Base-by-base conservation (phyloP, 164 flowering plant genomes). In the Euptelea pleiosperma region DNA sequence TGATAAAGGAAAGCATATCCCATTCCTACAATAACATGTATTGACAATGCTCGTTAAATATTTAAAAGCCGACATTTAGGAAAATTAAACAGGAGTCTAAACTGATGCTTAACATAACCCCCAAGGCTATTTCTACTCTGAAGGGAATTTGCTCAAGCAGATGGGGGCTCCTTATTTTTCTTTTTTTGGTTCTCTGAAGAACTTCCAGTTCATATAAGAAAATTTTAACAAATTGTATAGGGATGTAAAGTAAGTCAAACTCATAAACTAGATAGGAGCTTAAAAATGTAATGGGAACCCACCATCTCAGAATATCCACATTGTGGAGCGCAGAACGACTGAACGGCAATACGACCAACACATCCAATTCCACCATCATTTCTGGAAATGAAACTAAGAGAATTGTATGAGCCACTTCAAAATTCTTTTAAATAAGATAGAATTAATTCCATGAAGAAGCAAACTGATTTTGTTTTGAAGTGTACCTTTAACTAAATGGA, bases 261-360 rank as follows among this genome's bases (percentile, higher is more conserved):
- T 12, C 21, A 29, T 30, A 53, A 14, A 54, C 46, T 24, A 19
- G 37, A 52, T 24, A 52, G 39, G 21, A 42, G 39, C 28, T 14
- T 28, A 49, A 49, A 21, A 35, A 60, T 43, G 42, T 25, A 19
- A 19, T 35, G 53, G 39, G 16, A 37, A 67, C 80, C 62, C 35
- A 90, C 99, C 87, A 57, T 75, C 70, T 79, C 62, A 21, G 83
- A 82, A 63, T 72, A 79, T 66, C 69, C 74, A 66, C 96, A 94
- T 34, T 90, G 96, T 34, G 99, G 97, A 44, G 99, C 76, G 70
- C 95, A 83, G 26, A 91, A 57, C 26, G 99, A 86, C 61, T 93
- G 99, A 61, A 93, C 81, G 52, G 94, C 96, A 63, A 93, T 78
- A 40, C 96, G 95, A 28, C 88, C 91, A 54, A 64, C 75, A 62